phyloP scores from a whole-genome alignment of 108 stramenopile genomes.

The Nitzschia palea region DNA sequence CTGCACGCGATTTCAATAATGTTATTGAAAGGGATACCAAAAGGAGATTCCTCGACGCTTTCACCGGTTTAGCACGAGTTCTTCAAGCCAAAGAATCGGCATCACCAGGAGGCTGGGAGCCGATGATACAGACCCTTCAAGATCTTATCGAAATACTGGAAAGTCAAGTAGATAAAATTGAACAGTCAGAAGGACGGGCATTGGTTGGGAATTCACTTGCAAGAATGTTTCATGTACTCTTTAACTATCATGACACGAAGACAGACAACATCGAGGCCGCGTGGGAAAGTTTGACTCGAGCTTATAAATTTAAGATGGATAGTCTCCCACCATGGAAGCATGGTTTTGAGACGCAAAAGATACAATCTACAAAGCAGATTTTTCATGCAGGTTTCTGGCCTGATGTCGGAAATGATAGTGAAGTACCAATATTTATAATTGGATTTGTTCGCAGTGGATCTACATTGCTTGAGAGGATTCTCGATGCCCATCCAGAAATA shows the following conservation, averaged over 20 bases:
- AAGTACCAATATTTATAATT: conserved; percentile 82
- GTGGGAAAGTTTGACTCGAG: conserved; percentile 58
- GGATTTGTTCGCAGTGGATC: conserved; percentile 87
- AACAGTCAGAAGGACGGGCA: conserved; percentile 6
- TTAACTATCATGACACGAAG: conserved; percentile 77
- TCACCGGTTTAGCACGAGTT: conserved; percentile 66
- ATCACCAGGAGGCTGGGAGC: conserved; percentile 58
- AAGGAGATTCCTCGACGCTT: conserved; percentile 55
- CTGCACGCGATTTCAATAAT: conserved; percentile 52
- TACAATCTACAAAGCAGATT: conserved; percentile 57
- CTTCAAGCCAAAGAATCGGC: conserved; percentile 67
- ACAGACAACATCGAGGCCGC: conserved; percentile 64
- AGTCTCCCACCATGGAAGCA: conserved; percentile 54
- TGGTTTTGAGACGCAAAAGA: conserved; percentile 52
- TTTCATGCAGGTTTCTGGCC: conserved; percentile 73
- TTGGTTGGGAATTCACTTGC: conserved; percentile 52
- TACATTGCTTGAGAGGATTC: conserved; percentile 80
- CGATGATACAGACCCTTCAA: conserved; percentile 37
- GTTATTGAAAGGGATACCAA: conserved; percentile 55
- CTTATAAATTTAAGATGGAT: conserved; percentile 71
- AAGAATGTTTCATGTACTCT: conserved; percentile 71
- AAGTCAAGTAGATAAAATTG: conserved; percentile 10
- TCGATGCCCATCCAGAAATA: conserved; percentile 83
- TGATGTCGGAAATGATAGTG: conserved; percentile 55
- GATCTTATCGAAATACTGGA: conserved; percentile 44